Conservation (phyloP, 139 green algal genomes). For the Picochlorum sp. region DNA sequence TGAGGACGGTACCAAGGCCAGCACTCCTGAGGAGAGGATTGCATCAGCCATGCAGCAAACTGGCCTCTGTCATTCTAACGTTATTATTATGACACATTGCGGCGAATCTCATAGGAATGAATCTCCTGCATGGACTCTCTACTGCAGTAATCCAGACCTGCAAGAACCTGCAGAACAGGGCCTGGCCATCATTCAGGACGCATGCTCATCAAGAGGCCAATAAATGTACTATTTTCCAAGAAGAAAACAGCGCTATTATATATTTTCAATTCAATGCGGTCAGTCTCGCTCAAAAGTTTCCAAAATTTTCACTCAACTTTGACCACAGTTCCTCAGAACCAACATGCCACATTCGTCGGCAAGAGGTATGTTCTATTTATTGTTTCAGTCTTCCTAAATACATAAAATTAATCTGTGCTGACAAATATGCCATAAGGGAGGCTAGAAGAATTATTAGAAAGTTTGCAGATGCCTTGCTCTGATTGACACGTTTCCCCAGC, state of each 20-base stretch:
- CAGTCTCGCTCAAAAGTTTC: conserved; percentile 4
- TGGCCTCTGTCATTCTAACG: neutral
- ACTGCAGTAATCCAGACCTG: neutral
- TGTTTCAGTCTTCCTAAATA: neutral
- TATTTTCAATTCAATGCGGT: neutral
- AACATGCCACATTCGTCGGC: conserved; percentile 1
- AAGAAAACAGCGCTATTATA: conserved; percentile 2
- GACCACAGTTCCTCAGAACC: neutral
- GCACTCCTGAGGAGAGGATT: neutral
- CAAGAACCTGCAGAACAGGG: neutral
- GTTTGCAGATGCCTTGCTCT: conserved; percentile 4
- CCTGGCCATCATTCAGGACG: conserved; percentile 1
- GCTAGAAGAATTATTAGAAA: neutral
- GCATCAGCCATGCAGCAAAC: neutral
- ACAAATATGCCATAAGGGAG: neutral
- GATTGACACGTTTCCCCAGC: neutral
- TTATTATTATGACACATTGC: neutral
- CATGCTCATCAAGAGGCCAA: neutral
- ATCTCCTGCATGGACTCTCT: conserved; percentile 4
- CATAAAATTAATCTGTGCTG: neutral
- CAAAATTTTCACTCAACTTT: neutral
- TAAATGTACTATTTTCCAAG: neutral
- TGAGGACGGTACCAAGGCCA: too few relatives aligned
- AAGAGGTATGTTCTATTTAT: conserved; percentile 1
- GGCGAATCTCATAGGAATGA: neutral